Evolutionary conservation across 305 asterid genomes (phyloP), one percentile per base, ranked within the genome.

Genomic region (Fraxinus xanthoxyloides): DNA sequence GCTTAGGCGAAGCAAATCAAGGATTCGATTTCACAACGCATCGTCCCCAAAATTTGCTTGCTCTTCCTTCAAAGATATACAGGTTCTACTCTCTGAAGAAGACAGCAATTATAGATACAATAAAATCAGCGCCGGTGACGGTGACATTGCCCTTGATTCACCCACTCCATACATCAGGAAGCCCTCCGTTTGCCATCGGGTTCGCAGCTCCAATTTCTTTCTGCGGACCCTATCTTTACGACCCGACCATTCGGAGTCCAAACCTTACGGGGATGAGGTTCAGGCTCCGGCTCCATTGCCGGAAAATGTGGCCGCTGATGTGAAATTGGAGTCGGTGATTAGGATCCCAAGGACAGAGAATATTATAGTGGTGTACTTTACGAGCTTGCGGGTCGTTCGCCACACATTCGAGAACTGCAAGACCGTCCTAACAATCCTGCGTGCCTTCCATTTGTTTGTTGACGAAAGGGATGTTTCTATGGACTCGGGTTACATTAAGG

Each of bases 381-480:
- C 98, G 0, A 92, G 97, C 89, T 91, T 95, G 4, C 95, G 97
- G 2, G 93, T 94, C 10, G 90, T 94, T 30, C 96, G 98, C 6
- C 88, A 92, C 67, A 95, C 99, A 21, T 95, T 95, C 85, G 96
- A 93, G 87, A 98, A 92, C 46, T 94, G 99, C 87, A 91, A 87
- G 80, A 81, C 90, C 59, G 97, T 91, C 15, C 90, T 89, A 56
- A 56, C 93, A 15, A 93, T 95, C 63, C 85, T 94, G 24, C 93
- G 93, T 15, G 84, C 90, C 46, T 90, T 94, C 87, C 91, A 96
- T 23, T 98, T 92, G 12, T 83, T 88, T 40, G 84, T 94, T 76
- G 99, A 95, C 91, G 98, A 95, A 73, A 91, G 99, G 28, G 99
- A 95, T 85, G 89, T 95, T 26, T 90, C 98, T 3, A 95, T 95